phyloP scores from a whole-genome alignment of 169 alveolate genomes.

The Theileria annulata region DNA sequence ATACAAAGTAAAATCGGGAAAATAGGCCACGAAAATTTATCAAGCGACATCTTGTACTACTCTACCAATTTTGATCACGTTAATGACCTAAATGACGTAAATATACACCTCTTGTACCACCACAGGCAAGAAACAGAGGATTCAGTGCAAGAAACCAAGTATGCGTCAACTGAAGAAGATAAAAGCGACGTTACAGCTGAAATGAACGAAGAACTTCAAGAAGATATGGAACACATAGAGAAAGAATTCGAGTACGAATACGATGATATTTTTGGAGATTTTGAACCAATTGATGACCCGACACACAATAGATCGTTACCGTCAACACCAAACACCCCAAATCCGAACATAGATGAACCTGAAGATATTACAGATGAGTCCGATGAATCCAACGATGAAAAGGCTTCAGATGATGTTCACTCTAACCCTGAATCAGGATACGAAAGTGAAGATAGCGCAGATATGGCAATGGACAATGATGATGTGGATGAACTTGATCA shows the following conservation, averaged over 20 bases:
- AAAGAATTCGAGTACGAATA: conserved; percentile 26
- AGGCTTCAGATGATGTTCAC: background rate
- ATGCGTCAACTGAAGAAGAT: background rate
- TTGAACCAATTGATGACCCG: conserved; percentile 27
- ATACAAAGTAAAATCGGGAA: conserved; percentile 39
- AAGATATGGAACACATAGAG: conserved; percentile 1
- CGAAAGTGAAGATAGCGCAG: background rate
- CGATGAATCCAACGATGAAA: background rate
- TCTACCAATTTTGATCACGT: conserved; percentile 47
- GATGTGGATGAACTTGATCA: background rate
- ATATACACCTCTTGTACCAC: conserved; percentile 37
- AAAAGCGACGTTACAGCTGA: background rate
- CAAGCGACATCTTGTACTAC: conserved; percentile 52
- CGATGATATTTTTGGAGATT: conserved; percentile 59
- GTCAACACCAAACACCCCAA: background rate
- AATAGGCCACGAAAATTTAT: conserved; percentile 50
- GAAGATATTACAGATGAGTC: background rate
- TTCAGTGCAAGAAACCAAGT: background rate
- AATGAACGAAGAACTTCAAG: conserved; percentile 2
- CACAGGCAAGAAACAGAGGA: conserved; percentile 25
- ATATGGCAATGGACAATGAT: background rate
- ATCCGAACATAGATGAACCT: background rate
- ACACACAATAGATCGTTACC: background rate
- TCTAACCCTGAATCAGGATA: background rate
- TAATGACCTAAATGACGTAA: conserved; percentile 57